Base-by-base conservation (phyloP, 805 yeast genomes). In the Hanseniaspora vineae region DNA sequence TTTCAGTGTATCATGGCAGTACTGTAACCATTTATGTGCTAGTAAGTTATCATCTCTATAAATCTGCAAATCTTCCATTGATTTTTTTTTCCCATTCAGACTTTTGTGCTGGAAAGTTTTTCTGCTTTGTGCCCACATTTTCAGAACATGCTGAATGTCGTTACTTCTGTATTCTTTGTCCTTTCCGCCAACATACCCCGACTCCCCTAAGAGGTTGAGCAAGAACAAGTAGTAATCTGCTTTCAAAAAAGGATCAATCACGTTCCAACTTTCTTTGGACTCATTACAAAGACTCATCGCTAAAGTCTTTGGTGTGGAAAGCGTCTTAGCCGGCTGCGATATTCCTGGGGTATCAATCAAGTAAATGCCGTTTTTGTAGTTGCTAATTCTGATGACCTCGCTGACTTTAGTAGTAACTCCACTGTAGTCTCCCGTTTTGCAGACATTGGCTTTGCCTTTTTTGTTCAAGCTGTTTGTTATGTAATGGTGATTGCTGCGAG, bases 281-380 rank as follows among this genome's bases (percentile, higher is more conserved):
- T n/a, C 15, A 33, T 33, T 33, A 33, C 37, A 13, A 33, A 13
- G 14, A 10, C 37, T 33, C 37, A 13, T 33, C 6, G 15, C 4
- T 3, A 33, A 10, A 33, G 14, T 33, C 15, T 33, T 12, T 33
- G 37, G 12, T 10, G 15, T 33, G 37, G 37, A 33, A 33, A 23
- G 29, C 8, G 29, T 84, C 18, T 78, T 76, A 1, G 59, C 66
- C 0, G 98, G 97, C 12, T 87, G 64, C 49, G 86, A 77, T 3
- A 92, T 89, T 1, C 98, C 98, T 0, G 98, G 98, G 0, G 97
- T 84, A 60, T 92, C 98, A 55, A 84, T 78, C 8, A 89, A 68
- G 50, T 78, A 72, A 2, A 90, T 73, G 33, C 77, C 78, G 0
- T 92, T 89, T 31, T 70, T 70, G 42, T 59, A 55, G 11, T 67